These are phyloP conservation scores for Protomyces macrosporus DNA, from an alignment of 1,139 yeast genomes.

Conservation along the genomic window DNA sequence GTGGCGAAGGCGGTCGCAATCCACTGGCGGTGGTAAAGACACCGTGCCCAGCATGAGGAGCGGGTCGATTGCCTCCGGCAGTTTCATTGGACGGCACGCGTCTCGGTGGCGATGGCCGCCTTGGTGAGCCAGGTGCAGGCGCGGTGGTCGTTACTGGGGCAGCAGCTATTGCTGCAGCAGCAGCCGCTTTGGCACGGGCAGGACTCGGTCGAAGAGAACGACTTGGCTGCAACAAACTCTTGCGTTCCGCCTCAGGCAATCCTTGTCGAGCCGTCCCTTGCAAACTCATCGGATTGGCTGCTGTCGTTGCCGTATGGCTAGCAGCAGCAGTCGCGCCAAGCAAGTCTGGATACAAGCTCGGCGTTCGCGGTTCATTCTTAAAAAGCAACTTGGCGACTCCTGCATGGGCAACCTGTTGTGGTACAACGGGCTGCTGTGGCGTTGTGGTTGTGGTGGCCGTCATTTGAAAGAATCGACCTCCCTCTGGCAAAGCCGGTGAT, in stretches of 20 bases:
- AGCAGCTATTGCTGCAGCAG: not conserved
- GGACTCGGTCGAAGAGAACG: not conserved
- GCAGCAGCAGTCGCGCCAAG: not conserved
- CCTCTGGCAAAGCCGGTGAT: constrained; percentile 14
- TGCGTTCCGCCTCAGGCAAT: too few relatives aligned
- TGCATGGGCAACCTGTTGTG: not conserved
- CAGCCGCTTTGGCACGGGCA: not conserved
- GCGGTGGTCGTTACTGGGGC: not conserved
- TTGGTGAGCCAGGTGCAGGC: not conserved
- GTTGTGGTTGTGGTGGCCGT: not conserved
- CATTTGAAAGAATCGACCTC: not conserved
- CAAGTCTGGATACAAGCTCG: constrained; percentile 9
- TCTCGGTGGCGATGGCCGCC: not conserved
- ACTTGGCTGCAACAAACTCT: not conserved
- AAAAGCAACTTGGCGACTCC: constrained; percentile 1
- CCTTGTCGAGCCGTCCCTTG: not conserved
- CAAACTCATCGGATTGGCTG: not conserved
- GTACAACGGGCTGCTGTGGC: not conserved
- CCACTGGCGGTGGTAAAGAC: not conserved
- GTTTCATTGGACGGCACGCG: not conserved
- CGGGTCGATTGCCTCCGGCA: not conserved
- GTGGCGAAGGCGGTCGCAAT: not conserved
- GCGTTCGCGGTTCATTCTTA: constrained; percentile 15
- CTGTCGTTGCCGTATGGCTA: not conserved
- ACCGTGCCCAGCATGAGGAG: too few relatives aligned